phyloP scores from a whole-genome alignment of 257 asterid species.

The Nicotiana paniculata region DNA sequence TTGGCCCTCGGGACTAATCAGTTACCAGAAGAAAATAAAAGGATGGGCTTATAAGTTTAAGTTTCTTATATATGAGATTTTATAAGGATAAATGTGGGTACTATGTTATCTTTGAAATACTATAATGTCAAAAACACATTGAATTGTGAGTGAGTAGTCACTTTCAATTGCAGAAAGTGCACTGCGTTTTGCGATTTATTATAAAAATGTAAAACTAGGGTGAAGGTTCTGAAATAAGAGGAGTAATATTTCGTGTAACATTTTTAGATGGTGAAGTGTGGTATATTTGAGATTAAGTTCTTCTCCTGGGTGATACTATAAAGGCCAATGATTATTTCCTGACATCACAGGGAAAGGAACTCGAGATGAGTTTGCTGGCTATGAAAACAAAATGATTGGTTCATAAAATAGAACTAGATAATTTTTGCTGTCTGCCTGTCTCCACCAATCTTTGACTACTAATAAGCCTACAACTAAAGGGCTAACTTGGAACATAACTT shows the following conservation, averaged over 20 bases:
- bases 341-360: background rate
- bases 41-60: background rate
- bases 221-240: background rate
- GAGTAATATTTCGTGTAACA: background rate
- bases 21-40: background rate
- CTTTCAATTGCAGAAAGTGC: background rate
- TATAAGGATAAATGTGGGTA: background rate
- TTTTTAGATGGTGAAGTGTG: background rate
- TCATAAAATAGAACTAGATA: background rate
- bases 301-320: background rate
- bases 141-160: background rate
- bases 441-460: background rate
- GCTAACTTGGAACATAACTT: background rate
- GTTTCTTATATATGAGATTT: background rate
- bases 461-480: background rate
- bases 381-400: background rate
- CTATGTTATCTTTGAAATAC: background rate
- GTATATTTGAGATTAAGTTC: background rate
- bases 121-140: background rate
- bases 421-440: background rate
- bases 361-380: background rate
- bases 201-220: background rate
- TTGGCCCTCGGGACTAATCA: too few species aligned
- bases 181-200: background rate
- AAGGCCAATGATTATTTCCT: background rate